These are phyloP conservation scores for Leccinum variabile DNA, from an alignment of 1,284 basidiomycete species.

Conservation along the genomic window DNA sequence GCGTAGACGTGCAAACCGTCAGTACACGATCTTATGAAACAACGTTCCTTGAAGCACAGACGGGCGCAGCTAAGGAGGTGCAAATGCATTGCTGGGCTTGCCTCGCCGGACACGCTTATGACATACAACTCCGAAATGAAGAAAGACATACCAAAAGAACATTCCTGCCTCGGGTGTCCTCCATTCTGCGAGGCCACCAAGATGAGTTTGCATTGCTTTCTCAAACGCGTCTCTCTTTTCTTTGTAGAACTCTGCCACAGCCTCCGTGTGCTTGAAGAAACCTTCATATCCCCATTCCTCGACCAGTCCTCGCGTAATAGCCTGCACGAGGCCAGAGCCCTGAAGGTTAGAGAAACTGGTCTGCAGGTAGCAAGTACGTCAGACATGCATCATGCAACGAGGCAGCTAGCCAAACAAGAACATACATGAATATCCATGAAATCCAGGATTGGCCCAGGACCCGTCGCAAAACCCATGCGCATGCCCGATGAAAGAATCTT, in stretches of 20 bases:
- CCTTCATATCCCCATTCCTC: constrained; percentile 78
- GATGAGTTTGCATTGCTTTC: constrained; percentile 67
- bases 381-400: constrained; percentile 12
- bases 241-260: constrained; percentile 79
- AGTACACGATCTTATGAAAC: constrained; percentile 15
- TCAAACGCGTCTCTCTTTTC: constrained; percentile 82
- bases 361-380: constrained; percentile 35
- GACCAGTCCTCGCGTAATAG: constrained; percentile 70
- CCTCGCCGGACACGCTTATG: constrained; percentile 12
- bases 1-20: constrained; percentile 9
- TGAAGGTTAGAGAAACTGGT: constrained; percentile 80
- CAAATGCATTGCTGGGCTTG: constrained; percentile 6
- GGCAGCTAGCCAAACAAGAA: constrained; percentile 17
- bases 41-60: constrained; percentile 11
- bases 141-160: constrained; percentile 77
- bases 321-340: constrained; percentile 76
- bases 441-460: constrained; percentile 71
- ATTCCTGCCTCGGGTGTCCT: constrained; percentile 84
- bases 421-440: constrained; percentile 74
- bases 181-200: constrained; percentile 83
- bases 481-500: constrained; percentile 86
- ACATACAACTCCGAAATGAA: constrained; percentile 17
- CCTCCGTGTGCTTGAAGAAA: constrained; percentile 72
- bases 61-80: constrained; percentile 5
- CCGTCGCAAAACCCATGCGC: constrained; percentile 81